Conservation (phyloP, 495 filamentous ascomycete species). For the Astrothelium macrocarpum region DNA sequence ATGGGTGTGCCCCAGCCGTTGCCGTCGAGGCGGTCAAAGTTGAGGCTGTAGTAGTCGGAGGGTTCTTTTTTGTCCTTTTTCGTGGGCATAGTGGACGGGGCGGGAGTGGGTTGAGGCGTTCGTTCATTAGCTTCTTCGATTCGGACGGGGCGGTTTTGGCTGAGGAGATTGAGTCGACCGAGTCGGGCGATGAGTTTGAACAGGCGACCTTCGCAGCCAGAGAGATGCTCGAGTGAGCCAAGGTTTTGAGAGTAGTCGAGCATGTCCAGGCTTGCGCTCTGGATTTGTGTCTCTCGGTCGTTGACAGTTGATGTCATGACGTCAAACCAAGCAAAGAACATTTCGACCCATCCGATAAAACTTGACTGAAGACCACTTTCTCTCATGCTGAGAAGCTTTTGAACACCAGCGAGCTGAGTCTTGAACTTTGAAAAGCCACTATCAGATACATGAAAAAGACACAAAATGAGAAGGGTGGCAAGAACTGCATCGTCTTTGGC, state of each 20-base stretch:
- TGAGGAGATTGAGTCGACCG: slow-evolving; percentile 80
- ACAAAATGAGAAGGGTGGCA: slow-evolving; percentile 78
- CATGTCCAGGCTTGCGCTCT: slow-evolving; percentile 57
- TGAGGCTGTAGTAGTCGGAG: slow-evolving; percentile 44
- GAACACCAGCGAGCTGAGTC: slow-evolving; percentile 88
- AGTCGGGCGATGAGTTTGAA: slow-evolving; percentile 36
- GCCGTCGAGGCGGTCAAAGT: slow-evolving; percentile 50
- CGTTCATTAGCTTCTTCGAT: slow-evolving; percentile 25
- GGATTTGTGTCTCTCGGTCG: slow-evolving; percentile 82
- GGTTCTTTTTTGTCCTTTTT: slow-evolving; percentile 16
- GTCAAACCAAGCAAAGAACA: slow-evolving; percentile 94
- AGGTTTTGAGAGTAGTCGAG: slow-evolving; percentile 57
- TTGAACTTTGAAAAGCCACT: slow-evolving; percentile 85
- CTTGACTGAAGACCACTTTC: slow-evolving; percentile 52
- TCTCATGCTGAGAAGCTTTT: slow-evolving; percentile 78
- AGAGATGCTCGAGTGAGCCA: slow-evolving; percentile 74
- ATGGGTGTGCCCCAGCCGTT: slow-evolving; percentile 46
- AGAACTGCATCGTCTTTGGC: slow-evolving; percentile 79
- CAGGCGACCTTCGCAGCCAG: slow-evolving; percentile 62
- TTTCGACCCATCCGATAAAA: slow-evolving; percentile 82
- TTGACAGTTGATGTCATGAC: slow-evolving; percentile 90
- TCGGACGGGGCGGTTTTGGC: slow-evolving; percentile 46
- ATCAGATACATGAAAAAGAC: slow-evolving; percentile 89
- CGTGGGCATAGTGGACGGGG: slow-evolving; percentile 36
- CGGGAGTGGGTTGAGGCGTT: slow-evolving; percentile 29